Percentiles rank a stretch among this genome's conserved stretches.
Conservation (phyloP, 2,329 filamentous ascomycete species). For the Epichloe typhina region DNA sequence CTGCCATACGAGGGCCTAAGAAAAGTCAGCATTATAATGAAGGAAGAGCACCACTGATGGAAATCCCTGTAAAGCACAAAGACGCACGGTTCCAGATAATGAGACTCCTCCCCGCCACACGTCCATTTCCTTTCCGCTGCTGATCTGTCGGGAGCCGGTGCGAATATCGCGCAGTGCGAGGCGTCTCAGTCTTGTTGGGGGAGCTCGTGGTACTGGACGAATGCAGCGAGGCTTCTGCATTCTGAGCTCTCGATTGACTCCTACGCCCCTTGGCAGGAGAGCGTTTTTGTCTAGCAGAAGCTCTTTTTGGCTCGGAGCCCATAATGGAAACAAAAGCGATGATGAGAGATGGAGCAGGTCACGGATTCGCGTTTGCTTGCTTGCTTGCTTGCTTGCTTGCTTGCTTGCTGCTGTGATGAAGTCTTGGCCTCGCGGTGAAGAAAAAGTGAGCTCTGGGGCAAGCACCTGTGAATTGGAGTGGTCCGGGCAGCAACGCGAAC, state of each 20-base stretch:
- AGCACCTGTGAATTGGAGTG: background rate
- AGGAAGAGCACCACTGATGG: too few relatives aligned
- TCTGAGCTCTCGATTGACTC: conserved; percentile 7
- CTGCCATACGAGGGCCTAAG: conserved; percentile 32
- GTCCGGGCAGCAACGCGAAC: background rate
- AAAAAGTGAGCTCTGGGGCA: background rate
- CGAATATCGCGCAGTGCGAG: conserved; percentile 10
- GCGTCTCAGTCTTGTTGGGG: conserved; percentile 4
- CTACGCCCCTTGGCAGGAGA: conserved; percentile 5
- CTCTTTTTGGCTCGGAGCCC: conserved; percentile 4
- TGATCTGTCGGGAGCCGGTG: conserved; percentile 14
- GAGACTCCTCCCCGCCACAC: conserved; percentile 22
- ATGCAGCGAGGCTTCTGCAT: conserved; percentile 4
- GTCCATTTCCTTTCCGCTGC: conserved; percentile 16
- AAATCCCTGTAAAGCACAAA: background rate
- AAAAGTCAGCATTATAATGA: background rate
- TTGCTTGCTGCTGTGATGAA: background rate
- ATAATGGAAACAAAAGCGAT: conserved; percentile 1
- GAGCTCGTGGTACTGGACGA: conserved; percentile 1
- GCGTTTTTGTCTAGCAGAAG: conserved; percentile 10
- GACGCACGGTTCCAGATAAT: conserved; percentile 31
- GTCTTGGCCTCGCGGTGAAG: background rate
- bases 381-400: background rate
- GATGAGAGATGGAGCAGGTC: background rate
- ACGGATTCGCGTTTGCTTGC: background rate